Base-by-base conservation (phyloP, 345 rosid species). In the Populus euphratica region DNA sequence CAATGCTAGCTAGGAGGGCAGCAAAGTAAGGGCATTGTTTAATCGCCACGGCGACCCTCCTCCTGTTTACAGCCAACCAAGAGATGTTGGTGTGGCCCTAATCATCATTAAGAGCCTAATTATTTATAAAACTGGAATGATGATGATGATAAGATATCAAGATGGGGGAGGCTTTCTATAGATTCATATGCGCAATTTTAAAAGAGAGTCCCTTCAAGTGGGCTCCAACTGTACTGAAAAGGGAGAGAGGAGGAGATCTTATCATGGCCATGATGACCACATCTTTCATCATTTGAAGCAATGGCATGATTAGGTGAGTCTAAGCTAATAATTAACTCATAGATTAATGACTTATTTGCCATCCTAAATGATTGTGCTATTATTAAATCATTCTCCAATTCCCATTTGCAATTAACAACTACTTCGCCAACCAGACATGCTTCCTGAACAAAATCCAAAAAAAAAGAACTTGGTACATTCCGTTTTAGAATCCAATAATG, bases 361-460 rank as follows among this genome's bases (percentile, higher is more conserved):
- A 71, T 83, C 68, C 81, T 16, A 82, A 70, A 82, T 83, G 76
- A 85, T 87, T 83, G 77, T 77, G 77, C 44, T 59, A 35, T 70
- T 75, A 73, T 77, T 67, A 72, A 67, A 33, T 79, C 31, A 68
- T 76, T 13, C 62, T 21, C 56, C 73, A 64, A 43, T 81, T 80
- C 80, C 75, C 38, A 11, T 54, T 77, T 2, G 29, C 8, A 33
- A 33, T 33, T 4, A 33, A 27, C 13, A 50, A 36, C 6, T 11
- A 9, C 6, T 52, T 35, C 17, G 39, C 85, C 88, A 77, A 71
- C 85, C 86, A 79, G 77, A 83, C 89, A 79, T 86, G 81, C 86
- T 72, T 77, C 76, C 74, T 7, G 21, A 74, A 25, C 41, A 54
- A 74, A 78, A 78, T 77, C 72, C 31, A 68, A 6, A 18, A 18